These are phyloP conservation scores for Zasmidium angulare DNA, from an alignment of 2,329 filamentous ascomycete genomes.

Conservation along the genomic window DNA sequence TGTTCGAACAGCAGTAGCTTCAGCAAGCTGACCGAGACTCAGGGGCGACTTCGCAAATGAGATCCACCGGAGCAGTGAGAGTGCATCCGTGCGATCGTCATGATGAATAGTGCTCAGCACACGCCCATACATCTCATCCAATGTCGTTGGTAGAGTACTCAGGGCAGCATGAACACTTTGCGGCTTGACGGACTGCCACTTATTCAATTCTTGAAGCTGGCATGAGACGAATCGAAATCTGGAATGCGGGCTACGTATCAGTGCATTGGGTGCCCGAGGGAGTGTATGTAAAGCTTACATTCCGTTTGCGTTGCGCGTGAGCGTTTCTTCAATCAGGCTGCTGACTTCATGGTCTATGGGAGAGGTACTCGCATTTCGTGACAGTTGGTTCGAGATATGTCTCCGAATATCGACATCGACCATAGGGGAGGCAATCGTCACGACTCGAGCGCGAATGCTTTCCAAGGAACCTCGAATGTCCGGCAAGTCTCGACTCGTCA, in stretches of 20 bases:
- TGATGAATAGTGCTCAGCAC: conserved; percentile 22
- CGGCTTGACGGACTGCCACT: conserved; percentile 18
- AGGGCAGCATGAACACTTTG: conserved; percentile 18
- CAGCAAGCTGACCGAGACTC: conserved; percentile 21
- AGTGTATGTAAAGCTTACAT: conserved; percentile 21
- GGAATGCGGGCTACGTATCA: background rate
- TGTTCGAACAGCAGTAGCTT: conserved; percentile 21
- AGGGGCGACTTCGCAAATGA: conserved; percentile 21
- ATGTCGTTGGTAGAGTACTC: conserved; percentile 19
- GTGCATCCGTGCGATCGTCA: conserved; percentile 10
- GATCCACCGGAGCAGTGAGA: conserved; percentile 23
- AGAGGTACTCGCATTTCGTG: conserved; percentile 14
- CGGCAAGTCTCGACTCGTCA: conserved; percentile 23
- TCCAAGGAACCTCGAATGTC: conserved; percentile 21
- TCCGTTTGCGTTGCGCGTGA: conserved; percentile 25
- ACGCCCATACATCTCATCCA: conserved; percentile 30
- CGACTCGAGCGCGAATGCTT: conserved; percentile 5
- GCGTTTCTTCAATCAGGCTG: conserved; percentile 19
- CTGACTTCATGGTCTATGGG: conserved; percentile 12
- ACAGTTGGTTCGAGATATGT: conserved; percentile 19
- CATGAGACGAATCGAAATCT: conserved; percentile 33
- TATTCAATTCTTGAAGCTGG: conserved; percentile 27
- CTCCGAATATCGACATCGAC: conserved; percentile 17
- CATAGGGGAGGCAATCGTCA: no score
- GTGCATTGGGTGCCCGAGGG: background rate